These are phyloP conservation scores for Lachnellula occidentalis DNA, from an alignment of 2,329 filamentous ascomycete species.

Conservation along the genomic window DNA sequence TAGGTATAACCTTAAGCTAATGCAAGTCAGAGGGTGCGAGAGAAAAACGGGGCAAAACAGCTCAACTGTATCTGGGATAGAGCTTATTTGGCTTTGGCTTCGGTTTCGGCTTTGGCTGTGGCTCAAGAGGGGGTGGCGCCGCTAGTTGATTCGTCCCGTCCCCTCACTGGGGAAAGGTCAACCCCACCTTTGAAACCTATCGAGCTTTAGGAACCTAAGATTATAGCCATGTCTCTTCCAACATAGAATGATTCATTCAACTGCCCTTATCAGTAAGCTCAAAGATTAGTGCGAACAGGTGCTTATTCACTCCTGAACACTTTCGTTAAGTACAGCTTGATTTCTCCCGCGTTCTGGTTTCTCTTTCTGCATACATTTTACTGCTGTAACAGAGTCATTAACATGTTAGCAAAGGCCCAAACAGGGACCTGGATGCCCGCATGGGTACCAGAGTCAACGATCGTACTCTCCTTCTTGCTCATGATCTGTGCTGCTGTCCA, in stretches of 20 bases:
- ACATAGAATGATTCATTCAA: neutral
- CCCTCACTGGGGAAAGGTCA: neutral
- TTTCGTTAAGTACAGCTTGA: neutral
- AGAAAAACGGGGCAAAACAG: too few relatives aligned
- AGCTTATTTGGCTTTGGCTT: too few relatives aligned
- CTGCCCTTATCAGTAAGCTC: neutral
- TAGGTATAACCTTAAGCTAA: too few relatives aligned
- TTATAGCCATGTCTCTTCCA: too few relatives aligned
- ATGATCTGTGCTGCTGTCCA: slow-evolving; percentile 41
- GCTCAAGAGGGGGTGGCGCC: too few relatives aligned
- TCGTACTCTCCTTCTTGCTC: slow-evolving; percentile 36
- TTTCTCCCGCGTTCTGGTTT: neutral
- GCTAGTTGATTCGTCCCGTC: too few relatives aligned
- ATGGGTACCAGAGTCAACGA: slow-evolving; percentile 40
- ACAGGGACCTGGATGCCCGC: slow-evolving; percentile 44
- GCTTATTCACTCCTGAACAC: neutral
- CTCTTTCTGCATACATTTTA: neutral
- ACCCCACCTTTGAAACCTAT: neutral
- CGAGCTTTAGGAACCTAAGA: too few relatives aligned
- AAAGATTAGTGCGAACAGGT: neutral
- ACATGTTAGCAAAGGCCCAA: slow-evolving; percentile 32
- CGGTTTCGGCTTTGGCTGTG: too few relatives aligned
- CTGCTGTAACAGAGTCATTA: neutral
- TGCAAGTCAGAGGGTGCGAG: too few relatives aligned
- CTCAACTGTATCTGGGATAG: too few relatives aligned